Evolutionary conservation across 2,329 filamentous ascomycete species (phyloP).

Genomic region (Fusarium sp.): DNA sequence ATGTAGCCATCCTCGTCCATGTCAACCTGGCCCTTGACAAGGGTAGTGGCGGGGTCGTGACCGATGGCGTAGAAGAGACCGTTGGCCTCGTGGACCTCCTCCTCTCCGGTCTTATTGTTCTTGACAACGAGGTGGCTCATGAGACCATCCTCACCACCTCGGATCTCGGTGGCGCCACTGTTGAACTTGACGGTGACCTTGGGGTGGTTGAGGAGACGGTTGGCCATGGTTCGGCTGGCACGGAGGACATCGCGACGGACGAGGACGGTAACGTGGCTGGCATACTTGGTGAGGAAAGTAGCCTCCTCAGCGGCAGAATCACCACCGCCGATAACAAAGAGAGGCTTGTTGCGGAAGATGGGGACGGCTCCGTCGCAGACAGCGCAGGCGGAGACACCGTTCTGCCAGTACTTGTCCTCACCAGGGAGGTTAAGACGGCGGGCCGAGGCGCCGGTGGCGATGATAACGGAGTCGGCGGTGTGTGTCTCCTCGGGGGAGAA

Average conservation of each 20-base stretch:
- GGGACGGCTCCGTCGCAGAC: slow-evolving; percentile 97
- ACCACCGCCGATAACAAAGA: slow-evolving; percentile 95
- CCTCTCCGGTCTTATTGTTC: slow-evolving; percentile 77
- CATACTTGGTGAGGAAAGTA: slow-evolving; percentile 97
- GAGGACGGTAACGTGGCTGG: slow-evolving; percentile 91
- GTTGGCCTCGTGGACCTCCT: slow-evolving; percentile 88
- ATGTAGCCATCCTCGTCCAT: slow-evolving; percentile 93
- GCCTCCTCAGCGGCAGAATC: slow-evolving; percentile 98
- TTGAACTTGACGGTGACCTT: slow-evolving; percentile 94
- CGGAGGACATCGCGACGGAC: slow-evolving; percentile 88
- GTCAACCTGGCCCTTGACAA: slow-evolving; percentile 91
- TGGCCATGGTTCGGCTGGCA: slow-evolving; percentile 92
- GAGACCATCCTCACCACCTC: slow-evolving; percentile 83
- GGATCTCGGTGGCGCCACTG: slow-evolving; percentile 81
- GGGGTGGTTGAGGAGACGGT: slow-evolving; percentile 80
- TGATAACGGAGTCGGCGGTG: slow-evolving; percentile 92
- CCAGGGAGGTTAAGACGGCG: slow-evolving; percentile 83
- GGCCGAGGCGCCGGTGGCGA: slow-evolving; percentile 95
- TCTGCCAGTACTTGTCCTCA: slow-evolving; percentile 97
- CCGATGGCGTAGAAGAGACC: slow-evolving; percentile 98
- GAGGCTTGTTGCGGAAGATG: slow-evolving; percentile 95
- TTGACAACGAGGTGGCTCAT: slow-evolving; percentile 90
- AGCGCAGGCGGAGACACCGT: slow-evolving; percentile 93
- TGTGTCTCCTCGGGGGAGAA: slow-evolving; percentile 83
- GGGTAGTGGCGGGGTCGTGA: slow-evolving; percentile 89